Evolutionary conservation across 148 eudicot species (phyloP), one percentile per base, ranked within the genome.

Genomic region (Oxyria digyna): DNA sequence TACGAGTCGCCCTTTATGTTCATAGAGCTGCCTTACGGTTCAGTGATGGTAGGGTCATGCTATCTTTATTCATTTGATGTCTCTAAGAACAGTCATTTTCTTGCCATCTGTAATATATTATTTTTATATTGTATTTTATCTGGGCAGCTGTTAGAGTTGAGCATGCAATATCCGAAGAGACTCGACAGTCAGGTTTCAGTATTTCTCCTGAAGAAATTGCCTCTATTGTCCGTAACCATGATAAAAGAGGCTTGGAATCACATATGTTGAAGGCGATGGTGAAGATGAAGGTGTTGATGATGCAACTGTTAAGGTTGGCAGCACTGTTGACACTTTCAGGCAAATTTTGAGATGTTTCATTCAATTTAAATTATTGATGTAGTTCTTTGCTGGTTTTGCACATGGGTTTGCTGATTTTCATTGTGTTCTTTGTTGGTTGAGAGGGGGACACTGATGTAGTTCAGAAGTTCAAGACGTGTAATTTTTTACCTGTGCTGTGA

Each of bases 151-250:
- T 72, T 75, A 83, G 78, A 71, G 70, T 67, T 45, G 82, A 72
- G 59, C 74, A 79, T 66, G 80, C 76, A 45, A 84, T 84, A 21
- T 76, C 89, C 37, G 80, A 79, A 73, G 87, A 87, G 74, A 83
- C 96, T 55, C 77, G 69, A 76, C 75, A 54, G 24, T 82, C 89
- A 41, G 96, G 96, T 24, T 87, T 84, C 69, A 65, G 69, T 54
- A 77, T 89, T 69, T 84, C 87, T 70, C 87, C 98, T 4, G 85
- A 92, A 70, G 89, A 87, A 73, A 80, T 92, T 64, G 96, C 93
- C 71, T 78, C 87, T 2, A 73, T 89, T 11, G 89, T 87, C 71
- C 79, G 84, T 71, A 75, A 75, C 42, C 91, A 87, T 73, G 84
- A 89, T 50, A 73, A 57, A 35, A 80, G 78, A 67, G 84, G 85